Evolutionary conservation across 257 asterid genomes (phyloP), one percentile per base, ranked within the genome.

Genomic region (Nicotiana obtusifolia): DNA sequence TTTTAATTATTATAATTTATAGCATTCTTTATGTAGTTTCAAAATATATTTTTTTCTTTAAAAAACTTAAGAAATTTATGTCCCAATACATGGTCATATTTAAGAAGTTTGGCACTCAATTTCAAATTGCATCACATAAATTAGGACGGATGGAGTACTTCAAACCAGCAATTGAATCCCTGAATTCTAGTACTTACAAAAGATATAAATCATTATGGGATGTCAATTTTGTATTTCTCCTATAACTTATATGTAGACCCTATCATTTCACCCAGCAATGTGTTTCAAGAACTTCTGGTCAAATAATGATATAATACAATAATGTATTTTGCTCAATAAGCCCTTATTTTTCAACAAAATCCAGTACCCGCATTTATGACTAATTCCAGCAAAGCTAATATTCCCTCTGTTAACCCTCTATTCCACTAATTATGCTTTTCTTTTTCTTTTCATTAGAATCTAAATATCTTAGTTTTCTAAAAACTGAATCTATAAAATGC

Each of bases 81-180:
- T 0, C 11, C 10, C 11, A 8, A 41, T 41, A 7, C 10, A 41
- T 8, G 11, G 11, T 41, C 3, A 41, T 7, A 41, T 41, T 41
- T 41, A 41, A 7, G 3, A 41, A 8, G 47, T 2, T 41, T 7
- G 47, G 0, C 11, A 41, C 47, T 41, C 3, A 0, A 7, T 41
- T 41, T 3, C 10, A 1, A 41, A 8, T 2, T 7, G 3, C 11
- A 41, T 41, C 47, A 41, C 47, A 41, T 41, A 41, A 41, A 41
- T 41, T 8, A 41, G 47, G 47, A 41, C 47, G 7, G 0, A 41
- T 11, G 47, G 82, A 96, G 80, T 28, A 96, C 99, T 20, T 96
- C 99, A 81, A 96, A 96, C 99, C 99, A 96, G 86, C 99, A 96
- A 26, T 98, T 98, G 79, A 96, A 83, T 65, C 98, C 98, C 65